These are phyloP conservation scores for Fusarium sarcochroum DNA, from an alignment of 2,329 filamentous ascomycete species.

Conservation along the genomic window DNA sequence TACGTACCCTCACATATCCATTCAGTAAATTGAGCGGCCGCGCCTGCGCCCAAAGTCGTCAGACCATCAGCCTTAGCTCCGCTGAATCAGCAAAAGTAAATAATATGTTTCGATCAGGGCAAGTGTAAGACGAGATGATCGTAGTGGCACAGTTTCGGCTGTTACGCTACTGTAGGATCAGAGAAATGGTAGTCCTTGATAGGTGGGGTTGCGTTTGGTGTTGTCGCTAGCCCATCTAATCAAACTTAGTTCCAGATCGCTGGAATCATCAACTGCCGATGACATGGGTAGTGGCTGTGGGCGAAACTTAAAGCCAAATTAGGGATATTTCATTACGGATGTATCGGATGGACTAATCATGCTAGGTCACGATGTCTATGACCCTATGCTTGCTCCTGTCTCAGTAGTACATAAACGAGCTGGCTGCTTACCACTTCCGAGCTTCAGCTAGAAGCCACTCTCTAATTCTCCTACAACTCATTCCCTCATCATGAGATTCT, in stretches of 20 bases:
- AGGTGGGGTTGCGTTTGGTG: not conserved
- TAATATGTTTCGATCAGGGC: no score
- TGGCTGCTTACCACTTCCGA: not conserved
- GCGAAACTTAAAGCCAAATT: not conserved
- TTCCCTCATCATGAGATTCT: slow-evolving; percentile 5
- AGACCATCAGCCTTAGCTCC: no score
- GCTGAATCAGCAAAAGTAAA: no score
- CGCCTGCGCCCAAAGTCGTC: no score
- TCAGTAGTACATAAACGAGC: not conserved
- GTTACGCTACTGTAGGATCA: no score
- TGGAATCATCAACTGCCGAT: not conserved
- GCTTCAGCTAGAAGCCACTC: not conserved
- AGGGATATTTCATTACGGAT: not conserved
- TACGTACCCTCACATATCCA: fast-evolving
- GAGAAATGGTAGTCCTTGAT: not conserved
- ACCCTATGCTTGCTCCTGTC: no score
- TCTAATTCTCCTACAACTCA: not conserved
- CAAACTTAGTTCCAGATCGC: not conserved
- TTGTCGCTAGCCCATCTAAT: not conserved
- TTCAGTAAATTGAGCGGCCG: no score
- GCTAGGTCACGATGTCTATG: not conserved
- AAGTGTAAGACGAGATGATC: not conserved
- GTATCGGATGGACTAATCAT: not conserved
- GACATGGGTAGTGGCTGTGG: not conserved
- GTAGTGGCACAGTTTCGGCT: not conserved